Conservation (phyloP, 108 stramenopile genomes). For the Stephanodiscus minutulus region DNA sequence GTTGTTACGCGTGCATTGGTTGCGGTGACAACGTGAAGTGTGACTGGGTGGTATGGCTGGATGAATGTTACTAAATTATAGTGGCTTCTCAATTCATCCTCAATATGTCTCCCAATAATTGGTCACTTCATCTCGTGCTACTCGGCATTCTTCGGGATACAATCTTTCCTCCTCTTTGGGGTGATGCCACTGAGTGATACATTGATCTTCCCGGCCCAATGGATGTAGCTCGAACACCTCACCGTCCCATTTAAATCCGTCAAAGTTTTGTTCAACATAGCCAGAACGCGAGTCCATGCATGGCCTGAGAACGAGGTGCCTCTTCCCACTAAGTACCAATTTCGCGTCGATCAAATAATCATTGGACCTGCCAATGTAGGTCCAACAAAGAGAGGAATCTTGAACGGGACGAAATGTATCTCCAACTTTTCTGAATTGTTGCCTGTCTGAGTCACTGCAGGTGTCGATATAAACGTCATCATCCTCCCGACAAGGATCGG, state of each 20-base stretch:
- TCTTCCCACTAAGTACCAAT: constrained; percentile 4
- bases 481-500: not conserved
- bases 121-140: constrained; percentile 8
- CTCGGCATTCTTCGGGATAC: constrained; percentile 1
- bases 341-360: not conserved
- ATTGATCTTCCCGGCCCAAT: not conserved
- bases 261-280: not conserved
- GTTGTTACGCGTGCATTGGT: too few relatives aligned
- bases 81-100: not conserved
- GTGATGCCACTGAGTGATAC: constrained; percentile 25
- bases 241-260: not conserved
- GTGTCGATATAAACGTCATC: constrained; percentile 10
- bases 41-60: too few relatives aligned
- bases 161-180: constrained; percentile 14
- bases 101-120: constrained; percentile 5
- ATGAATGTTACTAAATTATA: too few relatives aligned
- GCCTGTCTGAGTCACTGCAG: not conserved
- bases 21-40: too few relatives aligned
- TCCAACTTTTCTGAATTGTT: constrained; percentile 9
- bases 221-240: constrained; percentile 16
- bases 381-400: not conserved
- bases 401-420: not conserved
- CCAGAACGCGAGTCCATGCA: not conserved
- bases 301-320: not conserved
- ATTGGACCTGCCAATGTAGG: not conserved